Conservation (phyloP, 139 green algal genomes). For the Coelastrella sp. region DNA sequence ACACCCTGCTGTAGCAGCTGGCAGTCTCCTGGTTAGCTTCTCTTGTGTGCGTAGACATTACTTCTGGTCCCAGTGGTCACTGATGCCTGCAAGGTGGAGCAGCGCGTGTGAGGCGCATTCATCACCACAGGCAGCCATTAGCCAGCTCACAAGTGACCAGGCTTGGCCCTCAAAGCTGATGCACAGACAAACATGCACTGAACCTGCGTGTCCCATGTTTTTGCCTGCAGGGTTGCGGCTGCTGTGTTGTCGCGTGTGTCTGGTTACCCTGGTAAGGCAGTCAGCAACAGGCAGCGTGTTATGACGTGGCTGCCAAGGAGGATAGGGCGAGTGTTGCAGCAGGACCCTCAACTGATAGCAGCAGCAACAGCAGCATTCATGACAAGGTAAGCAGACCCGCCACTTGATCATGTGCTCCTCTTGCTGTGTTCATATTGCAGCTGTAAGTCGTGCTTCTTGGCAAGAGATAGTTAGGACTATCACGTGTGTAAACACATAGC, state of each 20-base stretch:
- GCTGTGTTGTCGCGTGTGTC: constrained; percentile 44
- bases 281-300: constrained; percentile 57
- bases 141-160: neutral
- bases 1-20: too few species aligned
- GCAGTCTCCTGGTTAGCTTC: too few species aligned
- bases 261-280: constrained; percentile 53
- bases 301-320: constrained; percentile 61
- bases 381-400: constrained; percentile 45
- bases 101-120: neutral
- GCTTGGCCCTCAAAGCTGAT: neutral
- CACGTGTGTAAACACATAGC: too few species aligned
- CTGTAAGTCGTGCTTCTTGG: too few species aligned
- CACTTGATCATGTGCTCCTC: too few species aligned
- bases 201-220: neutral
- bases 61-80: too few species aligned
- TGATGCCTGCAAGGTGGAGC: too few species aligned
- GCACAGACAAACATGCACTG: too few species aligned
- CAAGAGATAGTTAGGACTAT: too few species aligned
- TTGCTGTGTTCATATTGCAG: too few species aligned
- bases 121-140: neutral
- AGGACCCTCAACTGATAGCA: constrained; percentile 74
- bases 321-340: constrained; percentile 65
- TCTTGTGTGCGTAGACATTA: too few species aligned
- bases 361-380: constrained; percentile 79
- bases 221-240: constrained; percentile 31